phyloP scores from a whole-genome alignment of 352 stramenopile species.

The Globisporangium mamillatum region DNA sequence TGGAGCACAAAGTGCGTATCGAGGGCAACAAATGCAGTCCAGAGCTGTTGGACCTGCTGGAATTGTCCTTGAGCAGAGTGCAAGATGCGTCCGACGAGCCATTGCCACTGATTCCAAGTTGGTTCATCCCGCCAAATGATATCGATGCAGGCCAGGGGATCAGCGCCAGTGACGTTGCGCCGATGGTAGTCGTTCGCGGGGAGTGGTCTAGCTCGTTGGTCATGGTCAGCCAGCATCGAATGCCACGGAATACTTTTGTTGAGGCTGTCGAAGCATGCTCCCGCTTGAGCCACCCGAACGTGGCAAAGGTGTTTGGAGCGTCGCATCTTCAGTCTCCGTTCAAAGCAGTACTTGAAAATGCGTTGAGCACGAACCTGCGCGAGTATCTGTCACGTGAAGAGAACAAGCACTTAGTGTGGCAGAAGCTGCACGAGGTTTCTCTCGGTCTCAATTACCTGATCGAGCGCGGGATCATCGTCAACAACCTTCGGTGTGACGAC shows the following conservation, averaged over 20 bases:
- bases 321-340: conserved; percentile 3
- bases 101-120: not conserved
- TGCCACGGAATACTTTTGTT: not conserved
- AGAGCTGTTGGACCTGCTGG: not conserved
- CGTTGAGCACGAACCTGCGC: not conserved
- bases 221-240: not conserved
- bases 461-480: conserved; percentile 1
- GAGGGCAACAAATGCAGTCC: not conserved
- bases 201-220: not conserved
- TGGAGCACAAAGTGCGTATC: not conserved
- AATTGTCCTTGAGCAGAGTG: no score
- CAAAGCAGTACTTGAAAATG: not conserved
- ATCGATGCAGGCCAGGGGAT: not conserved
- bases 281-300: conserved; percentile 2
- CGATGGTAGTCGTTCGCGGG: not conserved
- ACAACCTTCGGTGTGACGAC: conserved; percentile 3
- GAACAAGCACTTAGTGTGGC: conserved; percentile 2
- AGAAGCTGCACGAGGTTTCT: conserved; percentile 2
- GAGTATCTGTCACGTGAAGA: not conserved
- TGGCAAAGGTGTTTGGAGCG: conserved; percentile 6
- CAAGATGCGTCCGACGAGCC: not conserved
- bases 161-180: not conserved
- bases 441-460: conserved; percentile 7
- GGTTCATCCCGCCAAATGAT: not conserved
- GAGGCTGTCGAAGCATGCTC: not conserved